Conservation (phyloP, 1,284 basidiomycete species). For the Rhodotorula sp. region DNA sequence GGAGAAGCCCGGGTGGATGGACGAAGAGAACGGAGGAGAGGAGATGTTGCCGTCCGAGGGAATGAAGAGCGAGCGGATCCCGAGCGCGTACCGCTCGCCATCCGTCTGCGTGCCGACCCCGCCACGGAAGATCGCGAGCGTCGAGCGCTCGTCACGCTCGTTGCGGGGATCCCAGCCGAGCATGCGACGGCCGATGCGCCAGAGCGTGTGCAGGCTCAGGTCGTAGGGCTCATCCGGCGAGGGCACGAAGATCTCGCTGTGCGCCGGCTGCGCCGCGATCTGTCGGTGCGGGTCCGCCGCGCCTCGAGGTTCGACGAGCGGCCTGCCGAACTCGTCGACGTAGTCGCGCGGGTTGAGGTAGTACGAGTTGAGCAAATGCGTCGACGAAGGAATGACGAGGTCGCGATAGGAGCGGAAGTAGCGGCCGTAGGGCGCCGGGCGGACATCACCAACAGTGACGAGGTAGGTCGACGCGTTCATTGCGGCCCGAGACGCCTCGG, state of each 20-base stretch:
- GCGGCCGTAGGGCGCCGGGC: conserved; percentile 22
- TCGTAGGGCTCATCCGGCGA: conserved; percentile 2
- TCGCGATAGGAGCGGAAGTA: conserved; percentile 31
- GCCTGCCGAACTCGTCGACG: conserved; percentile 20
- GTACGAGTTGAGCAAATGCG: conserved; percentile 38
- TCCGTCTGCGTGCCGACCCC: conserved; percentile 23
- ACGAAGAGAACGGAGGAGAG: conserved; percentile 9
- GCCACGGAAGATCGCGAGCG: conserved; percentile 35
- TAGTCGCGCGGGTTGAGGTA: conserved; percentile 36
- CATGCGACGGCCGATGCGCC: neutral
- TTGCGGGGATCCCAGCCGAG: accelerated
- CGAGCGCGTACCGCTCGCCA: conserved; percentile 30
- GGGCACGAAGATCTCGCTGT: conserved; percentile 25
- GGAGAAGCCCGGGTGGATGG: conserved; percentile 26
- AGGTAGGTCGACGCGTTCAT: conserved; percentile 37
- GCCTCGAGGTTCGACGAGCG: conserved; percentile 8
- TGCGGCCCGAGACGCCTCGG: conserved; percentile 19
- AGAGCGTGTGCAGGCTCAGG: neutral
- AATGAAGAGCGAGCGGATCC: conserved; percentile 36
- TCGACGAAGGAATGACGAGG: conserved; percentile 35
- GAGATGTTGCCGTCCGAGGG: conserved; percentile 19
- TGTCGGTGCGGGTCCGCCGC: conserved; percentile 4
- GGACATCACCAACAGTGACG: conserved; percentile 35
- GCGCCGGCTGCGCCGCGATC: neutral
- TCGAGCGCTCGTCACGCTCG: neutral